Conservation (phyloP, 179 eudicot genomes). For the Silene noctiflora region DNA sequence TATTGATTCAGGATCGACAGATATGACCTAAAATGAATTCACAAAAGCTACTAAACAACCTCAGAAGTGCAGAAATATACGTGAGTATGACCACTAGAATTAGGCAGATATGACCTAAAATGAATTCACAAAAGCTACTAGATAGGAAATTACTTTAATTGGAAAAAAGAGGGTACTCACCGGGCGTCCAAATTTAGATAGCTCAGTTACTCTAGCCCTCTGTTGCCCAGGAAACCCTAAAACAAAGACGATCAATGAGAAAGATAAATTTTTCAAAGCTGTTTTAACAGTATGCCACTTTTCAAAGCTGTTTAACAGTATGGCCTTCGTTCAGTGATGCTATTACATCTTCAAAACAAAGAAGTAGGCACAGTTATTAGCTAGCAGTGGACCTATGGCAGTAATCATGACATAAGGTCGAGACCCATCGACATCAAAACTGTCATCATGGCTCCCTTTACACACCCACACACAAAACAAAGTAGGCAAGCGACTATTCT, state of each 20-base stretch:
- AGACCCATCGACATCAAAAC: too few species aligned
- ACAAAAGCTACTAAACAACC: too few species aligned
- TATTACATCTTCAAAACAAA: background rate
- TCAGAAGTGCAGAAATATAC: too few species aligned
- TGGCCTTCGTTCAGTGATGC: background rate
- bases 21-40: background rate
- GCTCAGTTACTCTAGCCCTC: constrained; percentile 76
- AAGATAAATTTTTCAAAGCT: background rate
- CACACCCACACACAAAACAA: too few species aligned
- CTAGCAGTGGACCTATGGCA: too few species aligned
- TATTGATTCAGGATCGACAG: background rate
- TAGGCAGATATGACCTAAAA: too few species aligned
- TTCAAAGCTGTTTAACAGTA: background rate
- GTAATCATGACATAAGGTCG: too few species aligned
- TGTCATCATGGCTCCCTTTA: too few species aligned
- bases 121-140: too few species aligned
- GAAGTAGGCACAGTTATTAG: too few species aligned
- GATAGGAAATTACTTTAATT: background rate
- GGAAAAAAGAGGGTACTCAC: constrained; percentile 39
- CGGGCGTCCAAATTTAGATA: constrained; percentile 89
- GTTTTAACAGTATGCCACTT: background rate
- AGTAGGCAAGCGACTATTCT: background rate
- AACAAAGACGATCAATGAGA: background rate
- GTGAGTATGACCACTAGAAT: background rate
- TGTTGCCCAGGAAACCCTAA: constrained; percentile 69